Evolutionary conservation across 2,329 filamentous ascomycete species (phyloP).

Genomic region (Talaromyces sp.): DNA sequence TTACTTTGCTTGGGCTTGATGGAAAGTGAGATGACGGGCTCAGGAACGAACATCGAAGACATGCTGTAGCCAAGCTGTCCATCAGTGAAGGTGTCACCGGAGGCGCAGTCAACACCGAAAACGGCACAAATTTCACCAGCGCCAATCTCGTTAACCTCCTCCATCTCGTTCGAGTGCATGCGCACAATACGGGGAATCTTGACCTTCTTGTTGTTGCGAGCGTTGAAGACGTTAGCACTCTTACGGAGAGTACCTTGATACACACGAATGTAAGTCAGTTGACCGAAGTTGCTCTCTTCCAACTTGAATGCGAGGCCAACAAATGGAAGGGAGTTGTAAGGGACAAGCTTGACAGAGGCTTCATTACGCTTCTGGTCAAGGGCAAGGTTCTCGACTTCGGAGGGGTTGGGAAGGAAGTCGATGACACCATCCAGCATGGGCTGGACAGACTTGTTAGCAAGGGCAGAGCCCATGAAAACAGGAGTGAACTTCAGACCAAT

Average conservation of each 20-base stretch:
- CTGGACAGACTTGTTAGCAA: slow-evolving; percentile 93
- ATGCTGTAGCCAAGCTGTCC: slow-evolving; percentile 90
- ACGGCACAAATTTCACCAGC: slow-evolving; percentile 98
- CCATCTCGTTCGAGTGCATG: slow-evolving; percentile 99
- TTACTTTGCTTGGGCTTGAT: slow-evolving; percentile 95
- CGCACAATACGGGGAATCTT: slow-evolving; percentile 96
- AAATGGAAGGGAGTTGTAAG: slow-evolving; percentile 91
- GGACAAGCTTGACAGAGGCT: slow-evolving; percentile 80
- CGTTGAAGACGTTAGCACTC: slow-evolving; percentile 89
- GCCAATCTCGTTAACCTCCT: slow-evolving; percentile 88
- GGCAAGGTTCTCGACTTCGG: slow-evolving; percentile 84
- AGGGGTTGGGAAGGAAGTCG: slow-evolving; percentile 91
- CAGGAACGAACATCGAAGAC: slow-evolving; percentile 95
- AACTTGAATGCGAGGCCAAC: slow-evolving; percentile 97
- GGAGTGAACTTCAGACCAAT: slow-evolving; percentile 87
- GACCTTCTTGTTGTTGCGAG: slow-evolving; percentile 91
- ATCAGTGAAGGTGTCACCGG: slow-evolving; percentile 97
- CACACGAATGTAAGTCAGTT: slow-evolving; percentile 96
- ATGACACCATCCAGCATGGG: slow-evolving; percentile 96
- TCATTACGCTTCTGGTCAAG: slow-evolving; percentile 81
- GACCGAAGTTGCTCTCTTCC: slow-evolving; percentile 97
- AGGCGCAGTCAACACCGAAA: slow-evolving; percentile 96
- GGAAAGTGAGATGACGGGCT: slow-evolving; percentile 95
- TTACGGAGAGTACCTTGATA: slow-evolving; percentile 92
- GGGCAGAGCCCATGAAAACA: slow-evolving; percentile 92